Evolutionary conservation across 306 rosid genomes (phyloP).

Genomic region (Sindora glabra): DNA sequence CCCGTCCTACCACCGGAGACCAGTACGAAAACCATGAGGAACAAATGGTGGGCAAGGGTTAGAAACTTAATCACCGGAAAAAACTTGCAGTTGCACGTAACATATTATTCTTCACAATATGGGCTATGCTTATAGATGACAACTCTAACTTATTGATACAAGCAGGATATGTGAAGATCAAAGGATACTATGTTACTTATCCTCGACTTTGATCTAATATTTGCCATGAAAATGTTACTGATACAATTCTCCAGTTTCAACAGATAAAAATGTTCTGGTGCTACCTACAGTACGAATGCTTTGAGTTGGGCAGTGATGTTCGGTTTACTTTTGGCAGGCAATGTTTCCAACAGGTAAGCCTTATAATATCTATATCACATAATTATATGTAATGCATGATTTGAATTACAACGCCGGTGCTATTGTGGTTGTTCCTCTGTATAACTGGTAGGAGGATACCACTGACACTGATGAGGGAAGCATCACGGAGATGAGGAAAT

Average conservation of each 20-base stretch:
- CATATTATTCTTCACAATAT: background rate
- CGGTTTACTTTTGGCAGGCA: no score
- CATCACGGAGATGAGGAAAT: no score
- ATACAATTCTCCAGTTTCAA: conserved; percentile 11
- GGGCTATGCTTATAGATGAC: no score
- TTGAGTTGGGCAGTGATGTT: conserved; percentile 64
- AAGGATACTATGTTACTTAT: background rate
- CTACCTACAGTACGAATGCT: conserved; percentile 83
- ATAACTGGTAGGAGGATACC: no score
- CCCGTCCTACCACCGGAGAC: conserved; percentile 66
- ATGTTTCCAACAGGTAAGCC: no score
- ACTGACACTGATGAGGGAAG: no score
- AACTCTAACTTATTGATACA: background rate
- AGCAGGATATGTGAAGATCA: background rate
- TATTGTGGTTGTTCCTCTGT: no score
- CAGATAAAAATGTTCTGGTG: conserved; percentile 76
- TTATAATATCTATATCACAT: no score
- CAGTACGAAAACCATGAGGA: conserved; percentile 41
- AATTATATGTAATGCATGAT: no score
- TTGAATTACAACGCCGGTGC: no score
- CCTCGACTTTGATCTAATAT: background rate
- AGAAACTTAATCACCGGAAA: conserved; percentile 60
- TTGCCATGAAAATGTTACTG: conserved; percentile 5
- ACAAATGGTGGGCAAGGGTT: conserved; percentile 48
- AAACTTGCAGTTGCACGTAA: conserved; percentile 91